Evolutionary conservation across 495 filamentous ascomycete genomes (phyloP), one percentile per base, ranked within the genome.

Genomic region (Chaetomium cochliodes): DNA sequence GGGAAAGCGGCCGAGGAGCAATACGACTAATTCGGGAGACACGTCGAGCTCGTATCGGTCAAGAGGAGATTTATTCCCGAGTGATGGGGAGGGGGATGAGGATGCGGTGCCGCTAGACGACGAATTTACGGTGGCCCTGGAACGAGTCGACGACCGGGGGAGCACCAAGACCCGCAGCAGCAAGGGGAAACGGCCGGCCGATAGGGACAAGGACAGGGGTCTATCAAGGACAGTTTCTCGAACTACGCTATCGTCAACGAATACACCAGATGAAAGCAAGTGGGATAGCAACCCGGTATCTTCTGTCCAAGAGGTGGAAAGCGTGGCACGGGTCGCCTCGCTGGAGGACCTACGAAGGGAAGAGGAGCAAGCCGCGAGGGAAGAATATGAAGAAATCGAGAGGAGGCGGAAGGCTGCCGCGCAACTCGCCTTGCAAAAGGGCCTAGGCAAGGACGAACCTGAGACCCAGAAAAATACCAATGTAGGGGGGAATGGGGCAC

Each of bases 71-170:
- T 79, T 99, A 23, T 93, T 97, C 67, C 92, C 91, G 2, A 97
- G 93, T 68, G 93, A 96, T 65, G 89, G 87, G 56, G 94, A 97
- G 65, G 89, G 86, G 53, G 91, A 90, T 62, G 88, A 92, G 73
- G 91, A 98, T 81, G 94, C 94, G 1, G 86, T 97, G 26, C 92
- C 94, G 1, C 78, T 98, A 58, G 91, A 92, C 69, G 94, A 98
- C 75, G 94, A 98, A 70, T 96, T 98, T 68, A 86, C 91, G 1
- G 86, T 96, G 76, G 84, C 85, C 1, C 76, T 97, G 30, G 88
- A 88, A 33, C 84, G 82, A 30, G 90, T 88, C 0, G 84, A 94
- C 66, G 92, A 96, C 69, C 84, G 83, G 41, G 87, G 86, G 52
- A 90, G 89, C 64, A 86, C 85, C 59, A 88, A 85, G 67, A 85